phyloP scores from a whole-genome alignment of 1,139 yeast species.

The Suhomyces chickasaworum region DNA sequence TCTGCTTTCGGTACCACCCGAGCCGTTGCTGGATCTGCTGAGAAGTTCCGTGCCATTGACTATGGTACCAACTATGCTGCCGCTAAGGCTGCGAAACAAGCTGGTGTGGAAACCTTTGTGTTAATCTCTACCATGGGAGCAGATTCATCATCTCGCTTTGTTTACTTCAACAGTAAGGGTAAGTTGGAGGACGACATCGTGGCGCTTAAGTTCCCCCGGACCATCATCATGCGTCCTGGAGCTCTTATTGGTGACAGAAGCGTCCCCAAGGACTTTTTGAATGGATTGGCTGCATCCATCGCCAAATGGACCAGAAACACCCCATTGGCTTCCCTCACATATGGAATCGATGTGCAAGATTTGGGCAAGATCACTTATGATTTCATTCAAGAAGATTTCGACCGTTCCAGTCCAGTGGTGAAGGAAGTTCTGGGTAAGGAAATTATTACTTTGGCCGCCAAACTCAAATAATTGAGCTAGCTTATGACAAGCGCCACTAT shows the following conservation, averaged over 20 bases:
- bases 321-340: slow-evolving; percentile 22
- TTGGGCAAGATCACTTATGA: slow-evolving; percentile 14
- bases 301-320: slow-evolving; percentile 39
- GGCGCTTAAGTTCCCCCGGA: slow-evolving; percentile 61
- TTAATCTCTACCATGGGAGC: slow-evolving; percentile 68
- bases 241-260: slow-evolving; percentile 61
- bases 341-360: slow-evolving; percentile 31
- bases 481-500: too few relatives aligned
- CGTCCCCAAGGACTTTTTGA: slow-evolving; percentile 39
- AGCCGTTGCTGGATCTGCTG: slow-evolving; percentile 68
- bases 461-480: background rate
- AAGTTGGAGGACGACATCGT: slow-evolving; percentile 61
- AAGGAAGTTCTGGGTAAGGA: slow-evolving; percentile 2
- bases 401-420: slow-evolving; percentile 8
- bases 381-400: slow-evolving; percentile 1
- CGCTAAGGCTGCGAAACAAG: slow-evolving; percentile 69
- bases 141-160: slow-evolving; percentile 47
- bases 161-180: slow-evolving; percentile 63
- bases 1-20: slow-evolving; percentile 78
- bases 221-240: slow-evolving; percentile 75
- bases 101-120: slow-evolving; percentile 65
- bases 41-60: slow-evolving; percentile 66
- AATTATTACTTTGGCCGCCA: slow-evolving; percentile 5
- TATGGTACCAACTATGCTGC: slow-evolving; percentile 64
- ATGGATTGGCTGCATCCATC: slow-evolving; percentile 27